Conservation (phyloP, 2,329 filamentous ascomycete genomes). For the Rachicladosporium sp. region DNA sequence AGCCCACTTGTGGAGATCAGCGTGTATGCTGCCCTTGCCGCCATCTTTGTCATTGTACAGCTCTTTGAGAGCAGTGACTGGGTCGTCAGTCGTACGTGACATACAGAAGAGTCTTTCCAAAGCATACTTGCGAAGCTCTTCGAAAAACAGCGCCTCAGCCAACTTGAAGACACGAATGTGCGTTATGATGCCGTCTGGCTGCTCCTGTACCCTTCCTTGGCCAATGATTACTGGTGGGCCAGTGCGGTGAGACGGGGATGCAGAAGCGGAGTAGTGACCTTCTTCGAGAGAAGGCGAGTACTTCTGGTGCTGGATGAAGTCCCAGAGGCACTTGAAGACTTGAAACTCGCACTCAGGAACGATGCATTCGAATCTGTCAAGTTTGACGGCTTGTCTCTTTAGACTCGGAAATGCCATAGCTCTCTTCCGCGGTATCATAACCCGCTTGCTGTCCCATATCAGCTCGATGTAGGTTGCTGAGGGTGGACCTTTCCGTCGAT, state of each 20-base stretch:
- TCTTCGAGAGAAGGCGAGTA: slow-evolving; percentile 2
- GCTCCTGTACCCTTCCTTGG: neutral
- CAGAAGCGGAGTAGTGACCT: neutral
- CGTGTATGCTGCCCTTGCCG: slow-evolving; percentile 8
- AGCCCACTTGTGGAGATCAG: slow-evolving; percentile 17
- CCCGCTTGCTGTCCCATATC: slow-evolving; percentile 22
- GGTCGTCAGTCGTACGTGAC: slow-evolving; percentile 23
- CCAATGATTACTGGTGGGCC: slow-evolving; percentile 2
- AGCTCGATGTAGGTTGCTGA: slow-evolving; percentile 26
- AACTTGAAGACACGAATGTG: slow-evolving; percentile 23
- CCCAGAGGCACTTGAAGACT: slow-evolving; percentile 24
- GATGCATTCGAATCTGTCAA: slow-evolving; percentile 19
- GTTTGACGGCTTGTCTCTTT: slow-evolving; percentile 19
- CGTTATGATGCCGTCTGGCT: slow-evolving; percentile 9
- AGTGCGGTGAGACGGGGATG: neutral
- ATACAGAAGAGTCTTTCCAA: slow-evolving; percentile 23
- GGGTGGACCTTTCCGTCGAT: slow-evolving; percentile 19
- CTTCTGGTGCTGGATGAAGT: slow-evolving; percentile 13
- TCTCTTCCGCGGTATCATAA: slow-evolving; percentile 21
- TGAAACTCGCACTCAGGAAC: slow-evolving; percentile 20
- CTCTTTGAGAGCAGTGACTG: slow-evolving; percentile 22
- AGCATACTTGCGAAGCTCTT: slow-evolving; percentile 24
- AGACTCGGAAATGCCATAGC: slow-evolving; percentile 21
- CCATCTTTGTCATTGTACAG: slow-evolving; percentile 20
- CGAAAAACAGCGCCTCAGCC: slow-evolving; percentile 23